Evolutionary conservation across 805 yeast species (phyloP), one percentile per base, ranked within the genome.

Genomic region (Metschnikowia vanudenii): DNA sequence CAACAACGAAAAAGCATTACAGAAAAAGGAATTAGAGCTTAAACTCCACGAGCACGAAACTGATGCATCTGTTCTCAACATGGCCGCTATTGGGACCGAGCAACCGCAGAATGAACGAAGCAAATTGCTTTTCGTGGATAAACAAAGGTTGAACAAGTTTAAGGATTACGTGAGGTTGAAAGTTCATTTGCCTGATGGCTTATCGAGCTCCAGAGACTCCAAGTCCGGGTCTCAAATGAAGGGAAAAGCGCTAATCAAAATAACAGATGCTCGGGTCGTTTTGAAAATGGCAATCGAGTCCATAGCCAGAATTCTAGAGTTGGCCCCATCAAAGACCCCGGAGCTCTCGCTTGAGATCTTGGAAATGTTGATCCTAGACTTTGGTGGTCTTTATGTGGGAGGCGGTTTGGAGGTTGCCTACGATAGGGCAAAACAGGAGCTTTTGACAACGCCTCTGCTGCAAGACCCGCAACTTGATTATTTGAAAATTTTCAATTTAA

Each of bases 321-420:
- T 88, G 32, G 74, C 82, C 0, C 88, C 92, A 1, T 68, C 69
- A 22, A 81, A 77, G 47, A 71, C 86, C 2, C 76, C 84, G 6
- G 82, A 77, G 37, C 79, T 82, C 57, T 77, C 88, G 0, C 66
- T 80, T 37, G 90, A 82, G 50, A 64, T 91, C 12, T 70, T 87
- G 47, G 88, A 87, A 50, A 73, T 86, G 31, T 61, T 88, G 42
- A 64, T 88, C 18, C 73, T 79, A 39, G 89, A 85, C 45, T 73
- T 88, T 32, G 94, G 96, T 1, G 80, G 80, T 30, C 75, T 84
- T 2, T 89, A 87, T 58, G 76, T 90, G 37, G 90, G 87, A 33
- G 73, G 81, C 13, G 90, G 88, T 0, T 63, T 91, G 34, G 96
- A 88, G 54, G 80, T 82, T 3, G 74, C 89, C 1, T 85, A 81